phyloP scores from a whole-genome alignment of 495 filamentous ascomycete genomes.

The Penicillium paxilli region DNA sequence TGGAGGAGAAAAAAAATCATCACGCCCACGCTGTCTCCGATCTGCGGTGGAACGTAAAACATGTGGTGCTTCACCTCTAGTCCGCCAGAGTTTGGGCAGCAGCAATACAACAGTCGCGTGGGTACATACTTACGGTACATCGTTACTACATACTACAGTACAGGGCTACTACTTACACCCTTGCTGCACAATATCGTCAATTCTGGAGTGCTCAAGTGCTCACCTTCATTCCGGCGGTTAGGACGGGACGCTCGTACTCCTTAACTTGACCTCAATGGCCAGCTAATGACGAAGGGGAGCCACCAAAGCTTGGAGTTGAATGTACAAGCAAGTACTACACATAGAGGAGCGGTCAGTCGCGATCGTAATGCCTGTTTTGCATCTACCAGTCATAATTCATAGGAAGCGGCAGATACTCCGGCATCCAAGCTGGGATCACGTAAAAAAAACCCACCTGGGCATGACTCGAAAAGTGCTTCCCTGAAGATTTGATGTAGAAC shows the following conservation, averaged over 20 bases:
- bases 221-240: background rate
- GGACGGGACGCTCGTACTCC: background rate
- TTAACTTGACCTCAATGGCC: slow-evolving; percentile 7
- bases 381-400: background rate
- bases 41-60: slow-evolving; percentile 17
- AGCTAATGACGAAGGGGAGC: slow-evolving; percentile 16
- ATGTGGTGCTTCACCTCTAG: slow-evolving; percentile 1
- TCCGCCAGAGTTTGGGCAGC: slow-evolving; percentile 2
- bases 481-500: background rate
- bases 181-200: background rate
- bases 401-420: background rate
- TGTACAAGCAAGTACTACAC: too few species aligned
- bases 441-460: too few species aligned
- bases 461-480: background rate
- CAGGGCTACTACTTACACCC: too few species aligned
- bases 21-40: slow-evolving; percentile 8
- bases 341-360: slow-evolving; percentile 30
- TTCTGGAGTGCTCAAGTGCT: background rate
- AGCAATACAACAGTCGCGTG: background rate
- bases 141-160: too few species aligned
- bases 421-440: background rate
- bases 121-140: too few species aligned
- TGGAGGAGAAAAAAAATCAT: too few species aligned
- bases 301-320: slow-evolving; percentile 8
- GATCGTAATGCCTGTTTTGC: slow-evolving; percentile 9